Evolutionary conservation across 2,329 filamentous ascomycete species (phyloP).

Genomic region (Colletotrichum musae): DNA sequence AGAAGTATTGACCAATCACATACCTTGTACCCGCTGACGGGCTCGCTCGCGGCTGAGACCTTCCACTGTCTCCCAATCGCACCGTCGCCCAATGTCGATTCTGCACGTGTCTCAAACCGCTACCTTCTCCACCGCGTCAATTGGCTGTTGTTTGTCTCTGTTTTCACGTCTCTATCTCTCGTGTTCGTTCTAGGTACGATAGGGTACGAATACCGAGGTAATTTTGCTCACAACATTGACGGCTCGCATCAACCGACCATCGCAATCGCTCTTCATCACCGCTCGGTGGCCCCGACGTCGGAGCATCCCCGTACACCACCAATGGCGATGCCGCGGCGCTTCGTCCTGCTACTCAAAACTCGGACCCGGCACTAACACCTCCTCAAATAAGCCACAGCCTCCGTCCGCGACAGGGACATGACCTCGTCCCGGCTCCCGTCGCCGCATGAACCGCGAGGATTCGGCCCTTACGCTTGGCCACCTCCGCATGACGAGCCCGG

Average conservation of each 20-base stretch:
- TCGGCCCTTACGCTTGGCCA: neutral
- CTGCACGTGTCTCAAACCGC: constrained; percentile 30
- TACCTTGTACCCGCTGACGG: constrained; percentile 23
- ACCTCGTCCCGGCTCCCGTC: neutral
- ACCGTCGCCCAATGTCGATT: constrained; percentile 13
- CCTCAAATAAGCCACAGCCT: neutral
- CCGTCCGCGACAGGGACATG: constrained; percentile 17
- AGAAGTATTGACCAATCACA: constrained; percentile 25
- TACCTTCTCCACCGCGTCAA: constrained; percentile 5
- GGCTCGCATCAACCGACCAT: too few relatives aligned
- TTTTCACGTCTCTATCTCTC: too few relatives aligned
- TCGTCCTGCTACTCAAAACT: constrained; percentile 8
- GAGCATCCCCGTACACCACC: neutral
- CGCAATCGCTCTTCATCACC: neutral
- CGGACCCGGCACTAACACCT: constrained; percentile 4
- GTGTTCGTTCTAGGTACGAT: too few relatives aligned
- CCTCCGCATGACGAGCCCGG: constrained; percentile 26
- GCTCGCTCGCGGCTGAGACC: constrained; percentile 21
- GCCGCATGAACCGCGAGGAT: constrained; percentile 17
- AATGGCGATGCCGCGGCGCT: neutral
- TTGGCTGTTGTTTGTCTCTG: neutral
- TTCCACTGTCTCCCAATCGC: constrained; percentile 1
- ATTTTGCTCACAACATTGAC: too few relatives aligned
- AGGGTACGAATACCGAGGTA: too few relatives aligned
- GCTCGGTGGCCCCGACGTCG: neutral